Conservation (phyloP, 1,139 yeast genomes). For the Kodamaea anthophila region DNA sequence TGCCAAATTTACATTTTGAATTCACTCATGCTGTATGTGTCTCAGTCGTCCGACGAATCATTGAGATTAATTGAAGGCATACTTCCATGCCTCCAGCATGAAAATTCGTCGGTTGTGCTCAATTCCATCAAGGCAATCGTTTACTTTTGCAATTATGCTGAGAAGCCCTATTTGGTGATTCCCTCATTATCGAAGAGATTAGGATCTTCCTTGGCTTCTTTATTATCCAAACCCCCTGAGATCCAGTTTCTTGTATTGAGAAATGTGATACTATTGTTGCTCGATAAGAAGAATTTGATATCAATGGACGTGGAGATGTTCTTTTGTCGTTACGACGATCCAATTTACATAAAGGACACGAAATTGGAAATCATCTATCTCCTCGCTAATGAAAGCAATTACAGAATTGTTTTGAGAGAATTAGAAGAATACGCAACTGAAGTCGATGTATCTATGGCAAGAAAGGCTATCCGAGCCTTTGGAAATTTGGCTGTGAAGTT, state of each 20-base stretch:
- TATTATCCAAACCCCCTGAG: conserved; percentile 76
- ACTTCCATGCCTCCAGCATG: conserved; percentile 72
- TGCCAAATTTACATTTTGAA: conserved; percentile 66
- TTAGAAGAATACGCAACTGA: conserved; percentile 83
- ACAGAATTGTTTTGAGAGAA: conserved; percentile 62
- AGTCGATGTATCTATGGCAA: conserved; percentile 76
- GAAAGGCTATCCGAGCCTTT: conserved; percentile 83
- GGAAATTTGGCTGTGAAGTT: conserved; percentile 84
- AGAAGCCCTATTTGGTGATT: conserved; percentile 33
- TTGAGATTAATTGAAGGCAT: conserved; percentile 59
- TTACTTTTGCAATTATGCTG: conserved; percentile 66
- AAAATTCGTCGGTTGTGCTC: conserved; percentile 75
- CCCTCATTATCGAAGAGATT: conserved; percentile 55
- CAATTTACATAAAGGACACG: conserved; percentile 83
- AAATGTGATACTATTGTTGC: conserved; percentile 68
- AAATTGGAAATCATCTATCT: conserved; percentile 81
- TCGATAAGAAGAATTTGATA: conserved; percentile 60
- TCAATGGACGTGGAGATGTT: conserved; percentile 68
- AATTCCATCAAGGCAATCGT: conserved; percentile 69
- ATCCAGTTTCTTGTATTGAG: conserved; percentile 77
- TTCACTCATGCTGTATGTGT: conserved; percentile 65
- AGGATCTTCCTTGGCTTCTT: conserved; percentile 65
- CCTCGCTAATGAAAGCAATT: conserved; percentile 61
- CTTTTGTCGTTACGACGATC: conserved; percentile 79
- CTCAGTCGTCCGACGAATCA: conserved; percentile 63